These are phyloP conservation scores for Debaryomyces hansenii DNA, from an alignment of 805 yeast species.

Conservation along the genomic window DNA sequence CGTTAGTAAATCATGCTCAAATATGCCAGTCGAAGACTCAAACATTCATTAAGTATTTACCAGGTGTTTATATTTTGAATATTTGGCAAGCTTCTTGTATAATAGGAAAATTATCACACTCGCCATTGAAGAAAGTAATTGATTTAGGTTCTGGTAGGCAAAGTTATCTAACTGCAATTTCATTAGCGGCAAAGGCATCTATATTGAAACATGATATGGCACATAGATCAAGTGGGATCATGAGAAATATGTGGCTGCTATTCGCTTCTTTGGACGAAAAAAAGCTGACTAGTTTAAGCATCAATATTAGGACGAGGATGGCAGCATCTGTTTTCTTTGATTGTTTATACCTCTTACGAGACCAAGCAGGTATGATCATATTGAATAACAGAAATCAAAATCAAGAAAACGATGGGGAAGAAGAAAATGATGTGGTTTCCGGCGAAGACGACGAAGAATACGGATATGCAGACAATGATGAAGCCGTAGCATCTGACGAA, in stretches of 20 bases:
- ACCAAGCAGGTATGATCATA: slow-evolving; percentile 83
- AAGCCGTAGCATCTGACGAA: slow-evolving; percentile 21
- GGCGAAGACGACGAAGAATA: slow-evolving; percentile 24
- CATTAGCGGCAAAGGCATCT: slow-evolving; percentile 73
- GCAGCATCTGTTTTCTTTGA: slow-evolving; percentile 92
- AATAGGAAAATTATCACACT: slow-evolving; percentile 74
- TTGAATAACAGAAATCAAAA: slow-evolving; percentile 35
- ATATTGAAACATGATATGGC: slow-evolving; percentile 91
- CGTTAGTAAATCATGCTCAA: slow-evolving; percentile 66
- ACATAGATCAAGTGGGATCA: slow-evolving; percentile 87
- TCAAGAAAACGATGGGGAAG: slow-evolving; percentile 25
- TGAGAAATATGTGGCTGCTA: slow-evolving; percentile 91
- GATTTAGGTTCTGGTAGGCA: slow-evolving; percentile 73
- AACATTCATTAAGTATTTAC: slow-evolving; percentile 71
- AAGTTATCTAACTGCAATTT: slow-evolving; percentile 65
- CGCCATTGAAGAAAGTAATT: slow-evolving; percentile 63
- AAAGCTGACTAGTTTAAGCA: slow-evolving; percentile 37
- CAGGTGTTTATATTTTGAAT: slow-evolving; percentile 76
- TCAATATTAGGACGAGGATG: slow-evolving; percentile 79
- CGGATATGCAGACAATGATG: slow-evolving; percentile 18
- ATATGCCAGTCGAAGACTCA: slow-evolving; percentile 58
- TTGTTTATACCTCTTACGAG: slow-evolving; percentile 78
- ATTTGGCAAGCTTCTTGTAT: slow-evolving; percentile 93
- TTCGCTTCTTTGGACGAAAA: slow-evolving; percentile 67
- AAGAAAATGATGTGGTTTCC: slow-evolving; percentile 24